These are phyloP conservation scores for Mortierella antarctica DNA, from an alignment of 192 early-diverging fungal genomes.

Conservation along the genomic window DNA sequence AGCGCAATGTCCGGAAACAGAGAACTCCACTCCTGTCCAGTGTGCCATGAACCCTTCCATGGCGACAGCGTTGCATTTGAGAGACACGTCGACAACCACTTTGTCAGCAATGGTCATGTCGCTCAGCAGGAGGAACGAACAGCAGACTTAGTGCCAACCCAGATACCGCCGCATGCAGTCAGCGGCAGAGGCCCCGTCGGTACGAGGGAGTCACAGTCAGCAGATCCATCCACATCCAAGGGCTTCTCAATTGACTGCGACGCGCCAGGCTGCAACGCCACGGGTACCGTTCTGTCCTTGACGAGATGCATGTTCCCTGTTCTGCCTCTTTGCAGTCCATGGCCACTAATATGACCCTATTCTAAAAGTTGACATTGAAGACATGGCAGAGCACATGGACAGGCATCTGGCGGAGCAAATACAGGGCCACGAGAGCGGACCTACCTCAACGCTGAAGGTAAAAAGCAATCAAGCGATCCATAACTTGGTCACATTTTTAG, in stretches of 20 bases:
- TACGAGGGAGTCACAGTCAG: neutral
- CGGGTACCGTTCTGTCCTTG: slow-evolving; percentile 7
- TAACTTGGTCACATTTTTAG: too few species aligned
- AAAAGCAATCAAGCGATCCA: too few species aligned
- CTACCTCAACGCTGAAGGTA: too few species aligned
- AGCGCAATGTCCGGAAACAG: neutral
- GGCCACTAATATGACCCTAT: neutral
- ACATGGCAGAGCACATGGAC: slow-evolving; percentile 48
- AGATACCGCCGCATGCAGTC: neutral
- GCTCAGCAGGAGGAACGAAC: neutral
- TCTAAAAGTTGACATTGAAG: slow-evolving; percentile 22
- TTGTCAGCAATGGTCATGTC: neutral
- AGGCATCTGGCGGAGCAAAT: slow-evolving; percentile 39
- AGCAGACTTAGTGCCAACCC: neutral
- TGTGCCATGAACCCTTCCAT: slow-evolving; percentile 27
- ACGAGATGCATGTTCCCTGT: neutral
- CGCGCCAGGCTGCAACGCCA: slow-evolving; percentile 21
- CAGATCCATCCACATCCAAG: neutral
- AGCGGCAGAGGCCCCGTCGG: too few species aligned
- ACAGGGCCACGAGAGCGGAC: neutral
- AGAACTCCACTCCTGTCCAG: slow-evolving; percentile 18
- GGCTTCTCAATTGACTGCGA: slow-evolving; percentile 35
- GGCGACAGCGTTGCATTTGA: slow-evolving; percentile 34
- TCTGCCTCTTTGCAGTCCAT: too few species aligned
- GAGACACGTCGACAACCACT: slow-evolving; percentile 37